A percentile compares a stretch with the other conserved stretches of the same genome.
These are phyloP conservation scores for Didymella glomerata DNA, from an alignment of 2,329 filamentous ascomycete species.

Conservation along the genomic window DNA sequence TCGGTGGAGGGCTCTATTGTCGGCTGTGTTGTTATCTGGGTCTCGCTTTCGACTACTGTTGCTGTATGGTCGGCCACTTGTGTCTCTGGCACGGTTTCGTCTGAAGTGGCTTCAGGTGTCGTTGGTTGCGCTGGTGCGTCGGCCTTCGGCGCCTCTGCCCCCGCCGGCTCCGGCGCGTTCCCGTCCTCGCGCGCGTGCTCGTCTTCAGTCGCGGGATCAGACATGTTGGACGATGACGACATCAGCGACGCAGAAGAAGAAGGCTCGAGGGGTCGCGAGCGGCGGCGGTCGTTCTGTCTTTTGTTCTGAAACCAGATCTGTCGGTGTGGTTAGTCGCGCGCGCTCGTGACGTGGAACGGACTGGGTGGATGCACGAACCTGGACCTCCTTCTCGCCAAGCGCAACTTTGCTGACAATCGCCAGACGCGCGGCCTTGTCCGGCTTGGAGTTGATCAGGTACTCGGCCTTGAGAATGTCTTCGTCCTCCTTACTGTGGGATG, in stretches of 20 bases:
- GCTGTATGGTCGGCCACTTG: slow-evolving; percentile 21
- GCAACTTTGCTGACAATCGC: slow-evolving; percentile 86
- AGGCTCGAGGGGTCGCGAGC: slow-evolving; percentile 75
- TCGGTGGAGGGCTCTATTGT: slow-evolving; percentile 35
- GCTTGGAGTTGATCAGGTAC: slow-evolving; percentile 85
- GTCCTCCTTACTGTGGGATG: slow-evolving; percentile 67
- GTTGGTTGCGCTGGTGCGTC: slow-evolving; percentile 32
- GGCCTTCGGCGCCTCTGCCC: slow-evolving; percentile 28
- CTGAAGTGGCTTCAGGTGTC: slow-evolving; percentile 34
- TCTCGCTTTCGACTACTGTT: slow-evolving; percentile 24
- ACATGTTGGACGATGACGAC: slow-evolving; percentile 50
- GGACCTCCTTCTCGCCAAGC: slow-evolving; percentile 93
- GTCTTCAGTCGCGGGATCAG: slow-evolving; percentile 46
- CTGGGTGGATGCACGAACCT: slow-evolving; percentile 67
- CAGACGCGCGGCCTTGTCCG: slow-evolving; percentile 86
- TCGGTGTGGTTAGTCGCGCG: slow-evolving; percentile 35
- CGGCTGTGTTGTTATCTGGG: slow-evolving; percentile 31
- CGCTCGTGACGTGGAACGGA: slow-evolving; percentile 38
- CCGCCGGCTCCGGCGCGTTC: slow-evolving; percentile 30
- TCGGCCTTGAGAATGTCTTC: slow-evolving; percentile 87
- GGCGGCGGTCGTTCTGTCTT: slow-evolving; percentile 84
- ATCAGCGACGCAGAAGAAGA: slow-evolving; percentile 46
- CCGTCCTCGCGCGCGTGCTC: slow-evolving; percentile 38
- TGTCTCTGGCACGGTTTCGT: slow-evolving; percentile 29
- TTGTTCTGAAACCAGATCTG: slow-evolving; percentile 97